Base-by-base conservation (phyloP, 2,329 filamentous ascomycete species). In the Fusarium praegraminearum region DNA sequence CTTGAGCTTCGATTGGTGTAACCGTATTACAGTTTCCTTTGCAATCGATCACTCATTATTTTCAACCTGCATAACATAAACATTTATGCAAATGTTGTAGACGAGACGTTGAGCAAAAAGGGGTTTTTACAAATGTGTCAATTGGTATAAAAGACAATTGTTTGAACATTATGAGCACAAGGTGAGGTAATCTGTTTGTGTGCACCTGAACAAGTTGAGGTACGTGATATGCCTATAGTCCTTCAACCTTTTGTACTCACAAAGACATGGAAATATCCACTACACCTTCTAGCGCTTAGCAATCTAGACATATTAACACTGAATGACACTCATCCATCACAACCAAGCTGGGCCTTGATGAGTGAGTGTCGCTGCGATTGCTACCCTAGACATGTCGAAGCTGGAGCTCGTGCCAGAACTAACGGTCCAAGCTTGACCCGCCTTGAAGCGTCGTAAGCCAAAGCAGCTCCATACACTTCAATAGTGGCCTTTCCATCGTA, bases 391-490 rank as follows among this genome's bases (percentile, higher is more conserved):
- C 22, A 33, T 24, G 8, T 20, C 16, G 16, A 38, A 28, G 22
- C 18, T 51, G 26, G 33, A 51, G 33, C 24, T 56, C n/a, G 46
- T 38, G 33, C 16, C 20, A 49, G 30, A 46, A 26, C 47, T 2
- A 38, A 54, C 26, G 53, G 53, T 20, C 43, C 24, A 50, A 47
- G 40, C 32, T 55, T 13, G 53, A 56, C 38, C 61, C 32, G 32
- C 36, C 40, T 20, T 2, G 5, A 24, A 63, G 52, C 60, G 51
- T 64, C 60, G 60, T 59, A 57, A 65, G 62, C 62, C 40, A 46
- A 38, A 16, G 32, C 20, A 38, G 32, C 32, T 30, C 49, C 33
- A 24, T 43, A 18, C 28, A 58, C 24, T 47, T 57, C n/a, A 30
- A 43, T 50, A 46, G 55, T 57, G 58, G 65, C 10, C 54, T 53